phyloP scores from a whole-genome alignment of 129 eudicot species.

The Artemisia annua region DNA sequence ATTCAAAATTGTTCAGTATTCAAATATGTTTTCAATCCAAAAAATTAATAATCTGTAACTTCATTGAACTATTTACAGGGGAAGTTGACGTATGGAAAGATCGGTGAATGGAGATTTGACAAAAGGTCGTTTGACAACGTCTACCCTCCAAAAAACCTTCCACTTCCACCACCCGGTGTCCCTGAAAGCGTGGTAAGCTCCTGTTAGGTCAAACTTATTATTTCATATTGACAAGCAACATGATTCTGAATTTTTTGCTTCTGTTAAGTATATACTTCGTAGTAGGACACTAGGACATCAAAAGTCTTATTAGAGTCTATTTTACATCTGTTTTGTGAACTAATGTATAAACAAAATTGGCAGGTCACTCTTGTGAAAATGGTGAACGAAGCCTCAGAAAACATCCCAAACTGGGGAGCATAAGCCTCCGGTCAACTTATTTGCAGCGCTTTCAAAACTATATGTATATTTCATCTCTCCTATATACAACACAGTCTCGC shows the following conservation, averaged over 20 bases:
- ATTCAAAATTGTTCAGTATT: neutral
- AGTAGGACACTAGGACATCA: neutral
- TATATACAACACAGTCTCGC: constrained; percentile 7
- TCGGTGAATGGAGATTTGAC: constrained; percentile 99
- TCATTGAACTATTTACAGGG: constrained; percentile 54
- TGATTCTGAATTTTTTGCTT: neutral
- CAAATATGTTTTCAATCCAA: neutral
- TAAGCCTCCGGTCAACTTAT: constrained; percentile 21
- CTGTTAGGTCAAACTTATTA: constrained; percentile 17
- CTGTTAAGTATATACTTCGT: neutral
- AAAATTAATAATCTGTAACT: neutral
- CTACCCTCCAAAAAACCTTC: constrained; percentile 89
- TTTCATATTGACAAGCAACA: neutral
- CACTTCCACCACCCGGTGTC: constrained; percentile 97
- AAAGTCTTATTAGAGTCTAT: neutral
- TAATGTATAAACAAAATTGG: constrained; percentile 11
- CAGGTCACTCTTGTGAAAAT: constrained; percentile 97
- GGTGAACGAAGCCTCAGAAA: constrained; percentile 94
- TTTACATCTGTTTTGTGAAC: neutral
- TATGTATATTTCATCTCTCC: constrained; percentile 30
- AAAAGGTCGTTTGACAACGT: constrained; percentile 69
- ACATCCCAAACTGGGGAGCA: constrained; percentile 86
- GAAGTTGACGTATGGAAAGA: constrained; percentile 88
- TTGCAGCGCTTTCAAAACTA: constrained; percentile 5
- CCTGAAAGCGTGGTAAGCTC: constrained; percentile 96